These are phyloP conservation scores for Paracamarosporium sp. DNA, from an alignment of 2,329 filamentous ascomycete genomes.

Conservation along the genomic window DNA sequence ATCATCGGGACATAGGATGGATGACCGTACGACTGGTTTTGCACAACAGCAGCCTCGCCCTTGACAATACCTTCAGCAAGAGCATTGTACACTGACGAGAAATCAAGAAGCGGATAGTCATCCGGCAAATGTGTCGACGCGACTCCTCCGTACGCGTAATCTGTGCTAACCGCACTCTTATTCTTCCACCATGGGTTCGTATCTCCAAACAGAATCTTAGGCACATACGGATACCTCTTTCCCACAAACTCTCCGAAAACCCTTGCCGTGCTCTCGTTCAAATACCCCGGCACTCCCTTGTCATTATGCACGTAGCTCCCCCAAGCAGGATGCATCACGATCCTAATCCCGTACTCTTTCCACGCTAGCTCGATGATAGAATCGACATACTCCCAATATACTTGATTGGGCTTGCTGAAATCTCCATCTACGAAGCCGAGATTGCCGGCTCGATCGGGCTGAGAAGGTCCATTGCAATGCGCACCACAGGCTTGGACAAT, in stretches of 20 bases:
- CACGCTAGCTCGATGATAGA: not conserved
- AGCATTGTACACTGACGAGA: not conserved
- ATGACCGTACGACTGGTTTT: not conserved
- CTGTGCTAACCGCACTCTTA: not conserved
- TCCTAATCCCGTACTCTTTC: not conserved
- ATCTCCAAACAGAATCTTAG: not conserved
- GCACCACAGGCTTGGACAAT: not conserved
- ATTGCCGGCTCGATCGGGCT: not conserved
- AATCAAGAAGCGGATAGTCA: not conserved
- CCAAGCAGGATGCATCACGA: not conserved
- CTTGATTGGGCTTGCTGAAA: not conserved
- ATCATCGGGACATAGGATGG: not conserved
- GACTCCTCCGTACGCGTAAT: not conserved
- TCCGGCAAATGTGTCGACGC: not conserved
- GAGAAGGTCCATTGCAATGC: not conserved
- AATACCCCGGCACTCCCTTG: not conserved
- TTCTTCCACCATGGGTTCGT: constrained; percentile 6
- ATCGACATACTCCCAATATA: not conserved
- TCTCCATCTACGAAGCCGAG: not conserved
- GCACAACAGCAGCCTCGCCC: not conserved
- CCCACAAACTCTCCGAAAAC: not conserved
- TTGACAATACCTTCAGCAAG: not conserved
- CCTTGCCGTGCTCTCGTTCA: not conserved
- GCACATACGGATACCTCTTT: not conserved
- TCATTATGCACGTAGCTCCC: not conserved